Percentiles rank a stretch among this genome's conserved stretches.
phyloP scores from a whole-genome alignment of 371 early-diverging fungal species.

The Apophysomyces variabilis region DNA sequence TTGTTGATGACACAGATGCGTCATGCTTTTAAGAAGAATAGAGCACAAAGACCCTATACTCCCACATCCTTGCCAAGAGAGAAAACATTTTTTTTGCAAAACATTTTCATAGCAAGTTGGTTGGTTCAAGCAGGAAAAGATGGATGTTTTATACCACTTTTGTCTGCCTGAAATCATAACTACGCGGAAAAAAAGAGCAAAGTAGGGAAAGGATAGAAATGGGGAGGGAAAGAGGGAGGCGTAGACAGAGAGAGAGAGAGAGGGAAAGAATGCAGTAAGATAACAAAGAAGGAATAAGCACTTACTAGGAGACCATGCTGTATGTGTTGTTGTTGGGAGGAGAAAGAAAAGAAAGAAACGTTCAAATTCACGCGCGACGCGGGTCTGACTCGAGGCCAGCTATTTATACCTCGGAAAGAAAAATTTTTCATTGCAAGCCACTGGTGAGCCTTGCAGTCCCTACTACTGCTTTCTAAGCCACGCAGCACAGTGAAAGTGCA shows the following conservation, averaged over 20 bases:
- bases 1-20: background rate
- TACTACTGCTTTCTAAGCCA: no score
- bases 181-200: background rate
- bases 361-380: no score
- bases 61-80: constrained; percentile 2
- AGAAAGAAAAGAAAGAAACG: no score
- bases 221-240: background rate
- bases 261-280: background rate
- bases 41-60: background rate
- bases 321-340: no score
- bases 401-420: background rate
- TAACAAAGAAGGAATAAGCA: background rate
- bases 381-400: no score
- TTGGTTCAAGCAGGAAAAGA: background rate
- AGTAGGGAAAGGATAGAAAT: background rate
- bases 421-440: constrained; percentile 1
- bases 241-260: background rate
- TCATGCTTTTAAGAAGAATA: constrained; percentile 6
- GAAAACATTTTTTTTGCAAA: no score
- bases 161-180: background rate
- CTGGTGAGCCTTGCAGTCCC: background rate
- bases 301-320: no score
- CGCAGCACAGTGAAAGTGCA: no score
- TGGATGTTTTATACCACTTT: background rate
- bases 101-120: background rate